phyloP scores from a whole-genome alignment of 2,329 filamentous ascomycete species.

The Xylariaceae sp. region DNA sequence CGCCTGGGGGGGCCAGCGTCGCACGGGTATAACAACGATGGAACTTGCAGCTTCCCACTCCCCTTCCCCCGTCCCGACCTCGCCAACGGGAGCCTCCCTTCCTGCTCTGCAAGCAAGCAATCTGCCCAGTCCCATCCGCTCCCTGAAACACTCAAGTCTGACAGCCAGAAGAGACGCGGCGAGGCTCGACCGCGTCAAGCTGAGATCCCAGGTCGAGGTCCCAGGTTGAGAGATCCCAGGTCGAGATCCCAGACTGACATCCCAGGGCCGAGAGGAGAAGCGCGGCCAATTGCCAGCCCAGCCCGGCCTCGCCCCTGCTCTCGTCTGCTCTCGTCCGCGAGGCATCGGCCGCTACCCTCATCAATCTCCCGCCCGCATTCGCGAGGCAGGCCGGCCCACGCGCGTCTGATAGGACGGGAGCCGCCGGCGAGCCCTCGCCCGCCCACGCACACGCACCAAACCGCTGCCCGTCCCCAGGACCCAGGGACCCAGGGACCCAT shows the following conservation, averaged over 20 bases:
- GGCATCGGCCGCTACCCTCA: conserved; percentile 13
- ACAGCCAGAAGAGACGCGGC: conserved; percentile 22
- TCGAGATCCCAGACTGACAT: too few species aligned
- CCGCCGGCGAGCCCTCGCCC: conserved; percentile 15
- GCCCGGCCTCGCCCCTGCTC: conserved; percentile 9
- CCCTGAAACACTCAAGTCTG: conserved; percentile 27
- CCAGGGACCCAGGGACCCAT: too few species aligned
- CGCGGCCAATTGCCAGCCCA: conserved; percentile 14
- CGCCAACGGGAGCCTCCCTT: conserved; percentile 12
- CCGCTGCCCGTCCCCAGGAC: too few species aligned
- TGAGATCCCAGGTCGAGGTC: conserved; percentile 13
- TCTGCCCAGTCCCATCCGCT: conserved; percentile 20
- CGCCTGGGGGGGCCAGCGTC: conserved; percentile 18
- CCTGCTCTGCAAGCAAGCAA: conserved; percentile 20
- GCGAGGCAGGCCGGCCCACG: conserved; percentile 17
- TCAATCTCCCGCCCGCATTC: conserved; percentile 16
- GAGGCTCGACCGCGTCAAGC: conserved; percentile 20
- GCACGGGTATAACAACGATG: conserved; percentile 28
- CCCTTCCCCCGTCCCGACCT: conserved; percentile 11
- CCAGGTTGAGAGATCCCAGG: too few species aligned
- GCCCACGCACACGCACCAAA: conserved; percentile 16
- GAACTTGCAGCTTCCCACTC: conserved; percentile 24
- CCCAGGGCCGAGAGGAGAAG: conserved; percentile 14
- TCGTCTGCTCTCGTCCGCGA: conserved; percentile 9
- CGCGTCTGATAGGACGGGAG: conserved; percentile 16